phyloP scores from a whole-genome alignment of 2,329 filamentous ascomycete genomes.

The Claviceps sp. region DNA sequence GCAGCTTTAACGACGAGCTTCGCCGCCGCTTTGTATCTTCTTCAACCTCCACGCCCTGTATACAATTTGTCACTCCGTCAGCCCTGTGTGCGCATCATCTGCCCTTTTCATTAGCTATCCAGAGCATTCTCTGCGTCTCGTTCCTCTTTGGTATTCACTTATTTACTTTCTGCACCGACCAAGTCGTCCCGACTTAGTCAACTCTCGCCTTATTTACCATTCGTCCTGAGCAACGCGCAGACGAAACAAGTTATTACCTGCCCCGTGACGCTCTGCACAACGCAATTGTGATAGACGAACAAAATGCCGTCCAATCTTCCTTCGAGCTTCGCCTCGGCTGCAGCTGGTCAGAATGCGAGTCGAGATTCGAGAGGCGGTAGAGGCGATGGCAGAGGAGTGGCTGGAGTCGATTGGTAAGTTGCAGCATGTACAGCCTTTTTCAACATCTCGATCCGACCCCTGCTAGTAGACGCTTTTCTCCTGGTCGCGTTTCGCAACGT shows the following conservation, averaged over 20 bases:
- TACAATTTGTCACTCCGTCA: conserved; percentile 2
- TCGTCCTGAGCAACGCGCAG: conserved; percentile 1
- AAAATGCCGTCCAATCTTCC: conserved; percentile 61
- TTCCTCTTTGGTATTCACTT: conserved; percentile 1
- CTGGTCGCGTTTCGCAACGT: background rate
- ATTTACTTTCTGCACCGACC: background rate
- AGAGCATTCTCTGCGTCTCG: conserved; percentile 3
- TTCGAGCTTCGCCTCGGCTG: conserved; percentile 74
- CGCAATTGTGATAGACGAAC: conserved; percentile 1
- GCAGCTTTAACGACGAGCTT: conserved; percentile 6
- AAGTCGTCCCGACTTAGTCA: background rate
- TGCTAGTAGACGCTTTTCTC: background rate
- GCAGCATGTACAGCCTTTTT: conserved; percentile 1
- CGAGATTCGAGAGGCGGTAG: conserved; percentile 46
- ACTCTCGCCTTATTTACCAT: background rate
- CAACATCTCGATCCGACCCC: background rate
- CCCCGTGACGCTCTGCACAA: conserved; percentile 1
- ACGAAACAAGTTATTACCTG: conserved; percentile 3
- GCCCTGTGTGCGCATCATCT: conserved; percentile 4
- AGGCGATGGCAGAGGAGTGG: conserved; percentile 39
- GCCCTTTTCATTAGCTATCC: conserved; percentile 4
- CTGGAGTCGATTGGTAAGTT: conserved; percentile 61
- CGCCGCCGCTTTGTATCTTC: conserved; percentile 7
- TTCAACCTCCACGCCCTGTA: conserved; percentile 6
- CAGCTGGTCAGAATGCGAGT: conserved; percentile 58